Percentiles rank a stretch among this genome's conserved stretches.
Conservation (phyloP, 805 yeast species). For the Komagataella kurtzmanii region DNA sequence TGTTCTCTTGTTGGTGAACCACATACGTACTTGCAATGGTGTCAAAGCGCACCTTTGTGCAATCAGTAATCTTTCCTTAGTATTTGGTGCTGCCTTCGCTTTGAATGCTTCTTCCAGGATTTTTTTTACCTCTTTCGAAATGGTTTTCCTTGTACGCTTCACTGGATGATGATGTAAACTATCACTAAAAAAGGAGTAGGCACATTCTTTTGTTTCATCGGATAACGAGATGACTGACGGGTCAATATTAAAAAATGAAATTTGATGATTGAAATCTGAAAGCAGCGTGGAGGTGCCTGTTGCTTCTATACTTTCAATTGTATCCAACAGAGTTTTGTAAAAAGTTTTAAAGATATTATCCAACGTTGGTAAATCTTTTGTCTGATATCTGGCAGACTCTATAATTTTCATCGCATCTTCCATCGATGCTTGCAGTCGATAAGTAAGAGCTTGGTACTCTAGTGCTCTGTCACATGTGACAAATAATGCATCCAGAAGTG, state of each 20-base stretch:
- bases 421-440: neutral
- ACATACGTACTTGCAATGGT: constrained; percentile 13
- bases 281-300: neutral
- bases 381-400: neutral
- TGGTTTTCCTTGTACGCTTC: neutral
- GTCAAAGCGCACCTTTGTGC: constrained; percentile 12
- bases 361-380: neutral
- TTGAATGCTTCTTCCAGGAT: constrained; percentile 1
- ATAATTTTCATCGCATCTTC: neutral
- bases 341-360: neutral
- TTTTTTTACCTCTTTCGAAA: neutral
- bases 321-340: neutral
- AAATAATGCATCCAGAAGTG: neutral
- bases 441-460: neutral
- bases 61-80: constrained; percentile 11
- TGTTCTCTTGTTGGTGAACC: constrained; percentile 15
- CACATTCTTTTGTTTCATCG: neutral
- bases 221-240: neutral
- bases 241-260: neutral
- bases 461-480: neutral
- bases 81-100: constrained; percentile 8
- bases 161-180: neutral
- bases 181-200: neutral
- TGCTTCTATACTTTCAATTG: neutral
- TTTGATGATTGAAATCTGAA: neutral